Evolutionary conservation across 371 early-diverging fungal species (phyloP).

Genomic region (Gilbertella persicaria): DNA sequence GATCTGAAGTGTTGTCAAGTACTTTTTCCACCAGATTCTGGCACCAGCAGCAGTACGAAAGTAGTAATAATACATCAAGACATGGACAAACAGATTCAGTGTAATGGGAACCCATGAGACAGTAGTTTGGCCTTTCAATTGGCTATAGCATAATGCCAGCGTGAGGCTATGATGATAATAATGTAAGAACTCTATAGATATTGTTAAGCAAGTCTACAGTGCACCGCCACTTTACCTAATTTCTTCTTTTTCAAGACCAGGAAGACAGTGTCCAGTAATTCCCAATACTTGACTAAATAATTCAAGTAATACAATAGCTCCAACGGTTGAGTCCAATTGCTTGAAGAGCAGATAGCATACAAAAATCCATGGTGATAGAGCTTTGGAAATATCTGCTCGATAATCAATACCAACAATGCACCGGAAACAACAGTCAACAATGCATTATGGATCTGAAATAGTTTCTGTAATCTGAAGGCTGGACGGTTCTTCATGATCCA

Average conservation of each 20-base stretch:
- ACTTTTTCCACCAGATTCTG: conserved; percentile 88
- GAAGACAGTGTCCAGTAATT: conserved; percentile 71
- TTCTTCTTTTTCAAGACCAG: conserved; percentile 69
- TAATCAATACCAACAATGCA: conserved; percentile 57
- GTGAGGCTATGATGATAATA: conserved; percentile 86
- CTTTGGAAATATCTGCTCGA: conserved; percentile 70
- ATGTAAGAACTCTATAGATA: conserved; percentile 69
- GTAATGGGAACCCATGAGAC: conserved; percentile 75
- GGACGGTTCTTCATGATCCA: conserved; percentile 52
- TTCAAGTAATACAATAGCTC: conserved; percentile 71
- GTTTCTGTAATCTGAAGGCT: conserved; percentile 57
- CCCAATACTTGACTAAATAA: conserved; percentile 72
- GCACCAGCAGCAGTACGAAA: conserved; percentile 77
- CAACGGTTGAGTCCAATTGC: conserved; percentile 57
- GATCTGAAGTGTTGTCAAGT: conserved; percentile 86
- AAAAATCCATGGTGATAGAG: conserved; percentile 62
- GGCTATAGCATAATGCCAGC: conserved; percentile 74
- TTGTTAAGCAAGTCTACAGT: too few relatives aligned
- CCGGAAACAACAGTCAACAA: conserved; percentile 64
- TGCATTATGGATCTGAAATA: conserved; percentile 74
- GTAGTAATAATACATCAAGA: conserved; percentile 90
- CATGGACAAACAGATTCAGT: conserved; percentile 84
- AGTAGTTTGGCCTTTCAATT: conserved; percentile 71
- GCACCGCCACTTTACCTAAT: conserved; percentile 40
- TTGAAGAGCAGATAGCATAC: conserved; percentile 57